Evolutionary conservation across 306 rosid species (phyloP), one percentile per base, ranked within the genome.

Genomic region (Dryas alaskensis): DNA sequence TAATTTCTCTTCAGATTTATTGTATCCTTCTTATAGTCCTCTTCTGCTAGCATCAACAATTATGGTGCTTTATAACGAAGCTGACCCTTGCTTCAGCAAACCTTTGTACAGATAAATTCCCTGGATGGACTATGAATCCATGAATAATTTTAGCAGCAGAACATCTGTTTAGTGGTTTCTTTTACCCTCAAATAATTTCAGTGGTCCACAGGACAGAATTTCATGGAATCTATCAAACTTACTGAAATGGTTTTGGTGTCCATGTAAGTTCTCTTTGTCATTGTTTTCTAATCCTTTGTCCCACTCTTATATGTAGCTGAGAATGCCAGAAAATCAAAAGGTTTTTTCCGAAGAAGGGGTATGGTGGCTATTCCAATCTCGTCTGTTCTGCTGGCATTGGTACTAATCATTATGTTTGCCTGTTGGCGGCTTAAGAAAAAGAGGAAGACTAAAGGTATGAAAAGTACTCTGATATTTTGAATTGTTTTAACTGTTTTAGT

Each of bases 361-460:
- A 10, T 37, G 58, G n/a, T 43, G 57, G 73, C 40, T 4, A 10
- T 67, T 66, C 58, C 45, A 7, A 7, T 54, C 5, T 12, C 39
- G 7, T 31, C 40, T 53, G 6, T 39, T 22, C 14, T 60, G 45
- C 65, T 67, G 42, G 44, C 49, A 25, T 54, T 45, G 19, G 8
- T 66, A 57, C 65, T 75, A 12, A 19, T 65, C 55, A 52, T 82
- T 17, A 11, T 10, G 22, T 16, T 40, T 6, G 40, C 61, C 2
- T 79, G 51, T 16, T 60, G 82, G 54, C 4, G 73, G 76, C 10
- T 8, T 16, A 66, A 66, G 60, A 75, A 46, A 10, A 60, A 1
- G 5, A 42, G 39, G 13, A 73, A 73, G 10, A 60, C 17, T 2
- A 65, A 62, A 65, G 72, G 80, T 76, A 67, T 66, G 37, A n/a